Evolutionary conservation across 352 stramenopile species (phyloP).

Genomic region (Peronosclerospora sorghi): DNA sequence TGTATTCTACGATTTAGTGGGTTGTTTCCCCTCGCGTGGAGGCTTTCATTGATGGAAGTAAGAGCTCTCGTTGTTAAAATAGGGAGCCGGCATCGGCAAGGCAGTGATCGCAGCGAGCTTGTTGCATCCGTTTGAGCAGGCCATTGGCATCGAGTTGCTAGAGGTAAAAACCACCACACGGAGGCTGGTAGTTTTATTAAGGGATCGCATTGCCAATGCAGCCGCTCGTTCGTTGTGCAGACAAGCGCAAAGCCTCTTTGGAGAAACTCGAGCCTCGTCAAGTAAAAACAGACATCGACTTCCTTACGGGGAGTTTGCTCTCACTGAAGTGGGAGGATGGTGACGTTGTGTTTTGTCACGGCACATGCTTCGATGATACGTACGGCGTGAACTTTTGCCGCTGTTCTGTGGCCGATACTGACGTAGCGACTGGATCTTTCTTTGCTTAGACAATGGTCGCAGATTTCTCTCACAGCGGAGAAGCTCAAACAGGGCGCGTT

Average conservation of each 20-base stretch:
- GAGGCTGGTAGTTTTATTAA: no score
- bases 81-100: conserved; percentile 77
- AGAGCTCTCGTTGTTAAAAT: not conserved
- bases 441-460: conserved; percentile 47
- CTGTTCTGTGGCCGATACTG: not conserved
- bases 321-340: conserved; percentile 58
- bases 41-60: not conserved
- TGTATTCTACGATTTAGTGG: conserved; percentile 78
- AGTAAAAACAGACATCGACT: conserved; percentile 60
- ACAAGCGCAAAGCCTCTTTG: conserved; percentile 56
- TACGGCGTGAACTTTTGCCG: conserved; percentile 15
- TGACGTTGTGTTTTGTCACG: conserved; percentile 76
- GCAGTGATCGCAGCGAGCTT: conserved; percentile 68
- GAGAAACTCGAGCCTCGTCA: conserved; percentile 26
- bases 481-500: conserved; percentile 78
- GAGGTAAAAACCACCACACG: conserved; percentile 17
- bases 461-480: conserved; percentile 70
- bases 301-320: conserved; percentile 54
- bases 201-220: conserved; percentile 3
- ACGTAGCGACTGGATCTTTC: not conserved
- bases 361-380: conserved; percentile 77
- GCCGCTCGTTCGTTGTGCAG: conserved; percentile 61
- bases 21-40: not conserved
- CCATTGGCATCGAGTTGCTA: conserved; percentile 72
- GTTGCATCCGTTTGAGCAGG: conserved; percentile 73